These are phyloP conservation scores for Clausena lansium DNA, from an alignment of 345 rosid genomes.

Conservation along the genomic window DNA sequence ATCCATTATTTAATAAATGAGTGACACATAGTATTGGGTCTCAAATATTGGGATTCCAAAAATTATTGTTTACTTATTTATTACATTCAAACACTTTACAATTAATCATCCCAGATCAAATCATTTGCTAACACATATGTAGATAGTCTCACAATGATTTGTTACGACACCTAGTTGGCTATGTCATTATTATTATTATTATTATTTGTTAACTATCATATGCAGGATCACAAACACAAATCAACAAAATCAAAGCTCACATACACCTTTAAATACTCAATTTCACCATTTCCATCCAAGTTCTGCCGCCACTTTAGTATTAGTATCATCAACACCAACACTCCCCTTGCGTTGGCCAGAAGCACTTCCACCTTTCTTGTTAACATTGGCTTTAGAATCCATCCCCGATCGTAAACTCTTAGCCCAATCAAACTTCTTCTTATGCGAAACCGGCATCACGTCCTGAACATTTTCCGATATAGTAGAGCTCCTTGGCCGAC, in stretches of 20 bases:
- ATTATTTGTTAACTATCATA: no score
- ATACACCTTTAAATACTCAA: neutral
- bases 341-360: conserved; percentile 13
- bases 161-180: no score
- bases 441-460: neutral
- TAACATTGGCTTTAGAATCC: neutral
- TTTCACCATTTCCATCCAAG: conserved; percentile 44
- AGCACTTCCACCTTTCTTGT: conserved; percentile 19
- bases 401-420: conserved; percentile 41
- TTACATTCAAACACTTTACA: neutral
- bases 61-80: no score
- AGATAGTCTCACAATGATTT: no score
- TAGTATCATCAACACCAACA: conserved; percentile 2
- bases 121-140: no score
- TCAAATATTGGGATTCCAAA: no score
- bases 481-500: conserved; percentile 12
- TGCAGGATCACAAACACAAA: neutral
- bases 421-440: conserved; percentile 47
- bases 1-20: no score
- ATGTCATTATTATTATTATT: no score
- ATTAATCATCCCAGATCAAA: neutral
- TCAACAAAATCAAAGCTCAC: neutral
- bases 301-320: conserved; percentile 22
- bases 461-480: conserved; percentile 5
- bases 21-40: no score